These are phyloP conservation scores for Xylaria sp. DNA, from an alignment of 2,329 filamentous ascomycete genomes.

Conservation along the genomic window DNA sequence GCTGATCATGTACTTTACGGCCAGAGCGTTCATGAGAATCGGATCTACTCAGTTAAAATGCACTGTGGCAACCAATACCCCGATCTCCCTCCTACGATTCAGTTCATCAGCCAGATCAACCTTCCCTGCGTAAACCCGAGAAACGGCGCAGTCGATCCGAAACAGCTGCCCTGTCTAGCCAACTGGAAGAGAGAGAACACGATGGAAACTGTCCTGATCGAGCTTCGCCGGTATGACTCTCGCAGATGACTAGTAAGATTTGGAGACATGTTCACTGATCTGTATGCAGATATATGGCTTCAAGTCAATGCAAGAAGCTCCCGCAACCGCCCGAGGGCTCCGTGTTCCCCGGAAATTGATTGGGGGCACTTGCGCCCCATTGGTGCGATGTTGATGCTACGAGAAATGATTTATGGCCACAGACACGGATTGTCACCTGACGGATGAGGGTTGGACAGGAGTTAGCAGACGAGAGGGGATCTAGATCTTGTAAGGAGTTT, in stretches of 20 bases:
- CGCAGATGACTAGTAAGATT: constrained; percentile 20
- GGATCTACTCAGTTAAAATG: constrained; percentile 98
- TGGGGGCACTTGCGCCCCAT: neutral
- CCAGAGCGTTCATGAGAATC: constrained; percentile 95
- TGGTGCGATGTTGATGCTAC: constrained; percentile 1
- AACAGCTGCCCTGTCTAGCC: constrained; percentile 83
- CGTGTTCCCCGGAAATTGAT: constrained; percentile 39
- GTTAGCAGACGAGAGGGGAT: neutral
- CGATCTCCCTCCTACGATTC: constrained; percentile 85
- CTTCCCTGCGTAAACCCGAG: constrained; percentile 89
- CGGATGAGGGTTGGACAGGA: neutral
- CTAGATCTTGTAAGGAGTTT: constrained; percentile 4
- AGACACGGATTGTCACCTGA: neutral
- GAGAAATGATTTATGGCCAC: constrained; percentile 29
- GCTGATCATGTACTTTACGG: constrained; percentile 11
- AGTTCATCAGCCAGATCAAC: constrained; percentile 95
- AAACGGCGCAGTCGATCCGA: constrained; percentile 85
- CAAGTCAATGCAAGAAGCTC: constrained; percentile 91
- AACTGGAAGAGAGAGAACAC: constrained; percentile 94
- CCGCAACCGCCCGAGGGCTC: constrained; percentile 91
- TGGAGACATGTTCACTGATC: constrained; percentile 30
- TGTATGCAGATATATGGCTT: constrained; percentile 83
- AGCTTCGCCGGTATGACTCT: constrained; percentile 74
- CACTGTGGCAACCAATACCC: constrained; percentile 92
- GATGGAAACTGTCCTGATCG: constrained; percentile 92